Evolutionary conservation across 2,329 filamentous ascomycete genomes (phyloP).

Genomic region (Podosphaera fusca): DNA sequence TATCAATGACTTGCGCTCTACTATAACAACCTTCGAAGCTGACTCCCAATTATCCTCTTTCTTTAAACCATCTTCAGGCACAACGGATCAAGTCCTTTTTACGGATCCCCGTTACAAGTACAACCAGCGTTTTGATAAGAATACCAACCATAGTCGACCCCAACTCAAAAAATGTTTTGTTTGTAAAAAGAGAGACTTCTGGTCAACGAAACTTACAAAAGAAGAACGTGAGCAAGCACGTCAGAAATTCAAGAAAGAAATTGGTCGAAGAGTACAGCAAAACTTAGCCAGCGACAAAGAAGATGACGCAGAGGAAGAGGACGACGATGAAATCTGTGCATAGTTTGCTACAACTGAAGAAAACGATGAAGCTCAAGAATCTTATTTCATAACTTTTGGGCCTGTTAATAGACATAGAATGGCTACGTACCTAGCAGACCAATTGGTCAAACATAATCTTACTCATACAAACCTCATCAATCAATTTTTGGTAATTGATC

Average conservation of each 20-base stretch:
- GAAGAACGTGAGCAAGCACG: neutral
- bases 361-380: neutral
- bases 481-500: neutral
- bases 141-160: no score
- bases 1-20: neutral
- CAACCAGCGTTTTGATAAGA: neutral
- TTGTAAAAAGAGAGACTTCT: neutral
- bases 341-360: no score
- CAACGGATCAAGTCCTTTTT: neutral
- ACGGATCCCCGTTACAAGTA: neutral
- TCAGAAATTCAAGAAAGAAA: no score
- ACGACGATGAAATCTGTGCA: neutral
- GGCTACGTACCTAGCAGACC: neutral
- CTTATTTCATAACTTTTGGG: neutral
- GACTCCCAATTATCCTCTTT: no score
- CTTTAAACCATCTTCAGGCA: no score
- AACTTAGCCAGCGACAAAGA: neutral
- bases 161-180: slow-evolving; percentile 1
- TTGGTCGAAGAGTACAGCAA: neutral
- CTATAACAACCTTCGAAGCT: neutral
- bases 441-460: neutral
- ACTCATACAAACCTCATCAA: neutral
- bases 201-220: neutral
- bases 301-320: neutral
- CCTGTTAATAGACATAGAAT: neutral